phyloP scores from a whole-genome alignment of 164 flowering plant species.

The Buxus sempervirens region DNA sequence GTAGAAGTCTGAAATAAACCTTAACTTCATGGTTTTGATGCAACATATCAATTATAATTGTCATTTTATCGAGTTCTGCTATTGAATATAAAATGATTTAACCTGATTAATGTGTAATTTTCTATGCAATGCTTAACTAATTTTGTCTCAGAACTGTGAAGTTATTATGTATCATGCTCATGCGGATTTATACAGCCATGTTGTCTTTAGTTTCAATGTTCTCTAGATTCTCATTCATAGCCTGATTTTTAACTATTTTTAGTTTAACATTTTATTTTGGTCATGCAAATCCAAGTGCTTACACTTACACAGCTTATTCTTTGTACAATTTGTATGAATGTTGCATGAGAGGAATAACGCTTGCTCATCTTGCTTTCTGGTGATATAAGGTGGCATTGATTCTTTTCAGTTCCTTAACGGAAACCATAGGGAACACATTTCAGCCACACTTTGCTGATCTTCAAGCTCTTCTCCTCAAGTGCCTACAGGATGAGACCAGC shows the following conservation, averaged over 20 bases:
- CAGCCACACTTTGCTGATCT: constrained; percentile 73
- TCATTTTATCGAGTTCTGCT: neutral
- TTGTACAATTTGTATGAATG: neutral
- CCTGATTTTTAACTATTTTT: neutral
- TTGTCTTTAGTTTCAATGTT: neutral
- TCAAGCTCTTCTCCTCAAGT: constrained; percentile 80
- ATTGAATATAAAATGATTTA: too few relatives aligned
- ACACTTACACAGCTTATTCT: neutral
- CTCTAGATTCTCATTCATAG: neutral
- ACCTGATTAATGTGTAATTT: too few relatives aligned
- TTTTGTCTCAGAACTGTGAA: neutral
- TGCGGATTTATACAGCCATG: neutral
- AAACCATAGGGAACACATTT: constrained; percentile 84
- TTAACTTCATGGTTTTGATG: neutral
- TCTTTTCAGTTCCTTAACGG: constrained; percentile 93
- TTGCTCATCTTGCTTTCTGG: constrained; percentile 11
- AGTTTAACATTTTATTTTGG: neutral
- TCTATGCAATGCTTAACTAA: too few relatives aligned
- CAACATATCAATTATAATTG: neutral
- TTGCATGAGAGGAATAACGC: neutral
- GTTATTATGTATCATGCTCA: neutral
- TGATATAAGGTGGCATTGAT: constrained; percentile 77
- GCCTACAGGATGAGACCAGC: constrained; percentile 90
- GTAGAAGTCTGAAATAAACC: neutral
- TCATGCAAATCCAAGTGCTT: neutral